Base-by-base conservation (phyloP, 1,284 basidiomycete genomes). In the Puccinia triticina region DNA sequence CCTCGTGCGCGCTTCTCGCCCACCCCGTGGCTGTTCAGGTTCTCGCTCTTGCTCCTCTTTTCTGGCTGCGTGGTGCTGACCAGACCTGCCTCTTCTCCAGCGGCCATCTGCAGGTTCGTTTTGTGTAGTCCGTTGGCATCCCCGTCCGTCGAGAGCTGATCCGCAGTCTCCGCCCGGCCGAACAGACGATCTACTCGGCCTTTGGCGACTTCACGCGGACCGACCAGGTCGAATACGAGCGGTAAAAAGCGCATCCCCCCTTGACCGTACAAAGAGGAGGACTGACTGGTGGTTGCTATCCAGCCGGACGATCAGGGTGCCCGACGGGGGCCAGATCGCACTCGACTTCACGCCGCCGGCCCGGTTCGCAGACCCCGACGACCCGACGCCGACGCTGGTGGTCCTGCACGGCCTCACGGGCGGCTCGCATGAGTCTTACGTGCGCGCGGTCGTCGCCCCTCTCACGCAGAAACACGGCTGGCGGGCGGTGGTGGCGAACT, bases 401-500 rank as follows among this genome's bases (percentile, higher is more conserved):
- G 92, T 95, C 14, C 89, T 92, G 83, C 95, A 97, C 85, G 95
- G 94, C 26, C 88, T 96, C 69, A 94, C 94, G 10, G 95, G 95
- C 86, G 94, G 94, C 37, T 94, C 93, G 18, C 91, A 95, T 86
- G 95, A 96, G 89, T 90, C 92, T 29, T 96, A 96, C 86, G 93
- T 97, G 61, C 89, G 94, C 83, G 91, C 93, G 37, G 89, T 96
- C 72, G 88, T 96, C 10, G 90, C 90, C 69, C 92, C 91, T 83
- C 92, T 92, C 84, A 89, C 90, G 34, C 86, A 86, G 73, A 90
- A 94, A 1, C 88, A 96, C 67, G 94, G 94, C 8, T 95, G 93
- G 87, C 90, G 95, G 84, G 95, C 91, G 2, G 92, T 94, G 5
- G 95, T 97, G 11, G 90, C 95, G 84, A 94, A 96, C 88, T 96